These are phyloP conservation scores for Chloromonas sp. DNA, from an alignment of 163 green algal species.

Conservation along the genomic window DNA sequence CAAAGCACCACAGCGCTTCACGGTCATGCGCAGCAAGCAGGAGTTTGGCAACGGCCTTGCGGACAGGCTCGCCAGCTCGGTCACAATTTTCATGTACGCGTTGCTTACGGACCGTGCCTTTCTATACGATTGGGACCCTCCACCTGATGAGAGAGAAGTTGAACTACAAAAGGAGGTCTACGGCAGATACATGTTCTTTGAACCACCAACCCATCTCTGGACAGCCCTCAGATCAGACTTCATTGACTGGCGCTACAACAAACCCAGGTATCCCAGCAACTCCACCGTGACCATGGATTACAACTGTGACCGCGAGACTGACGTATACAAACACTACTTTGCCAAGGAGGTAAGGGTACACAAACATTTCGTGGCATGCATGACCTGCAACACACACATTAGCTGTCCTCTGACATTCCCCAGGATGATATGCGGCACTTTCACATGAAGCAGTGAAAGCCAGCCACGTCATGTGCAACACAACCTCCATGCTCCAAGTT, in stretches of 20 bases:
- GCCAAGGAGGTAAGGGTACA: background rate
- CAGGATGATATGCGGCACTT: too few relatives aligned
- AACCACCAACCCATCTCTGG: slow-evolving; percentile 12
- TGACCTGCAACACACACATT: background rate
- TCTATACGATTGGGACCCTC: slow-evolving; percentile 26
- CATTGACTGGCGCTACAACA: slow-evolving; percentile 24
- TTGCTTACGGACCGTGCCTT: slow-evolving; percentile 20
- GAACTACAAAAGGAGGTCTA: background rate
- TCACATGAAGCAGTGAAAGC: too few relatives aligned
- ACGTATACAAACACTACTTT: slow-evolving; percentile 12
- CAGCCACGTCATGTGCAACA: too few relatives aligned
- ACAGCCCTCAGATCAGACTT: slow-evolving; percentile 10
- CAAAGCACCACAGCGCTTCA: slow-evolving; percentile 10
- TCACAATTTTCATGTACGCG: slow-evolving; percentile 22
- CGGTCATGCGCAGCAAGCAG: slow-evolving; percentile 20
- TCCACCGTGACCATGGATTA: slow-evolving; percentile 16
- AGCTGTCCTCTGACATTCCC: background rate
- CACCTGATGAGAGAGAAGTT: background rate
- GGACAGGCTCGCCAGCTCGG: slow-evolving; percentile 14
- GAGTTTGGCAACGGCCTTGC: slow-evolving; percentile 23
- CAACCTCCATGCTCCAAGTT: too few relatives aligned
- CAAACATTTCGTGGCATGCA: background rate
- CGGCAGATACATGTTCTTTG: background rate
- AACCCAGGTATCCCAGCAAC: background rate
- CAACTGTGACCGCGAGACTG: slow-evolving; percentile 4